phyloP scores from a whole-genome alignment of 176 grass and related monocot species.

The Carex scoparia region DNA sequence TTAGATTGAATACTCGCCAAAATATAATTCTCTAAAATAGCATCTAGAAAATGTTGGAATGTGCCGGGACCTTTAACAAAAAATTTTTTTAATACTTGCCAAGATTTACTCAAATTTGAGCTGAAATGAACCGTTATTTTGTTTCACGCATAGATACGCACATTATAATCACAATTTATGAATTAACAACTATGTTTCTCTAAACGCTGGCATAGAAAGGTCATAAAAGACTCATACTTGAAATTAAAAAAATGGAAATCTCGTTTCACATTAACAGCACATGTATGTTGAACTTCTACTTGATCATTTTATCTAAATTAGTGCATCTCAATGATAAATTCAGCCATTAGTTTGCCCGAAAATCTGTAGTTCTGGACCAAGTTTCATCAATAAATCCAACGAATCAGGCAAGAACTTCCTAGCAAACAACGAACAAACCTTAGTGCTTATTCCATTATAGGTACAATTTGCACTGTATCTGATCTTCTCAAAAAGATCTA shows the following conservation, averaged over 20 bases:
- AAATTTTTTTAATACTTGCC: no score
- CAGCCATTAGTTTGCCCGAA: conserved; percentile 22
- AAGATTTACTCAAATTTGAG: no score
- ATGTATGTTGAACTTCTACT: background rate
- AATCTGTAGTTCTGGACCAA: conserved; percentile 50
- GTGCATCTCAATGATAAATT: background rate
- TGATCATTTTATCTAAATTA: background rate
- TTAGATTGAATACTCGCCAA: no score
- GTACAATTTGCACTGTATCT: conserved; percentile 38
- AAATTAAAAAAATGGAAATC: background rate
- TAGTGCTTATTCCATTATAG: conserved; percentile 36
- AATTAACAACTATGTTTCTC: background rate
- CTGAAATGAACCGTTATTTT: no score
- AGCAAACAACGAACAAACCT: conserved; percentile 53
- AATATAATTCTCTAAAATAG: no score
- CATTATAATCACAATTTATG: background rate
- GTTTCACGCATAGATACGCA: background rate
- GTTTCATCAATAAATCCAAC: conserved; percentile 34
- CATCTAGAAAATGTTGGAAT: no score
- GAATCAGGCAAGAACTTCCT: conserved; percentile 66
- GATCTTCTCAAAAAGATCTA: conserved; percentile 39
- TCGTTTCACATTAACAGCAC: background rate
- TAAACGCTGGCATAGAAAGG: background rate
- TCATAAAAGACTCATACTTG: background rate
- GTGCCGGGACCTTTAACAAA: no score